phyloP scores from a whole-genome alignment of 495 filamentous ascomycete genomes.

The Penicillium ucsense region DNA sequence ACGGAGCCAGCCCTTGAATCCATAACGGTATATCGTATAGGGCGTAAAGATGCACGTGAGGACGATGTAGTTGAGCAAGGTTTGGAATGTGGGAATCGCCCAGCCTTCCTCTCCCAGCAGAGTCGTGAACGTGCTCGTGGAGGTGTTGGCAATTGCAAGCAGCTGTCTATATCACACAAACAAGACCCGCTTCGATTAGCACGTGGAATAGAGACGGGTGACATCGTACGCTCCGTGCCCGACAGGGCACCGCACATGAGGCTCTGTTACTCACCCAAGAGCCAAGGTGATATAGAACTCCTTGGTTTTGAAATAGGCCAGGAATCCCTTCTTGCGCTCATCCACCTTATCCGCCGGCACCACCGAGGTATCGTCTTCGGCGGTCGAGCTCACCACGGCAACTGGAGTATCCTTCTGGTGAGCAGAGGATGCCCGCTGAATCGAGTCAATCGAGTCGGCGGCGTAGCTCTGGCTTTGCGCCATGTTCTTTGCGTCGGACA shows the following conservation, averaged over 20 bases:
- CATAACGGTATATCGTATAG: conserved; percentile 74
- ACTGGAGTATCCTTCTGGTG: conserved; percentile 17
- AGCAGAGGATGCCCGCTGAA: conserved; percentile 3
- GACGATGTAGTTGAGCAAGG: conserved; percentile 87
- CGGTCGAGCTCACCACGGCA: conserved; percentile 9
- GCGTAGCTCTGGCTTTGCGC: conserved; percentile 13
- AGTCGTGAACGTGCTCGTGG: conserved; percentile 76
- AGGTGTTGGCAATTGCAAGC: conserved; percentile 78
- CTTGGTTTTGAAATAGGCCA: conserved; percentile 70
- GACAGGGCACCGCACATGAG: neutral
- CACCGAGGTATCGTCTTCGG: conserved; percentile 8
- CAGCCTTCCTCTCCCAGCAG: conserved; percentile 60
- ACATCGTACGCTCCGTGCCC: neutral
- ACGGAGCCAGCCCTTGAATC: conserved; percentile 55
- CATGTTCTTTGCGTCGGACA: conserved; percentile 22
- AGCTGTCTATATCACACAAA: conserved; percentile 48
- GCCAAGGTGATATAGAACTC: conserved; percentile 80
- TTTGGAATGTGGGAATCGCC: conserved; percentile 94
- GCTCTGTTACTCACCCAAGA: conserved; percentile 50
- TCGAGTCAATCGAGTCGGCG: conserved; percentile 4
- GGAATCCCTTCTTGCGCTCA: conserved; percentile 47
- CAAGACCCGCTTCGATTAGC: no score
- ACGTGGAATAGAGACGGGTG: no score
- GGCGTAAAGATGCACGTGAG: conserved; percentile 73
- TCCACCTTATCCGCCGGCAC: conserved; percentile 28